Evolutionary conservation across 257 asterid species (phyloP).

Genomic region (Solanum verrucosum): DNA sequence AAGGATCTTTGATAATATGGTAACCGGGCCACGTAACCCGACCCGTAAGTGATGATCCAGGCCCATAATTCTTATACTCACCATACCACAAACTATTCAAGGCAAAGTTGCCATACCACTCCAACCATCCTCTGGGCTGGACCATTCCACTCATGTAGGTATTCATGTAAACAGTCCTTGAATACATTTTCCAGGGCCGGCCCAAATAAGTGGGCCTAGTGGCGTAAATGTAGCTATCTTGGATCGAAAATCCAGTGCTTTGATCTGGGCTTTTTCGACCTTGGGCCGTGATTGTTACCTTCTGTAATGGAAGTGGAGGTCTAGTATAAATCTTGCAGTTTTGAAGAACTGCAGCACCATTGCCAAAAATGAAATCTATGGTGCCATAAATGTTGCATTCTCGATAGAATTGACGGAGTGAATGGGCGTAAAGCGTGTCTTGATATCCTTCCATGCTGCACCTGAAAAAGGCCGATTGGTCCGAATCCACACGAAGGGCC

Average conservation of each 20-base stretch:
- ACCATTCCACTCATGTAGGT: constrained; percentile 79
- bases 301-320: constrained; percentile 66
- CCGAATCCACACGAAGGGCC: constrained; percentile 95
- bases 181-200: constrained; percentile 78
- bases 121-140: constrained; percentile 94
- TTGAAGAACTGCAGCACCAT: constrained; percentile 91
- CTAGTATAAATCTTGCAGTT: constrained; percentile 71
- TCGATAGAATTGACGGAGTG: constrained; percentile 93
- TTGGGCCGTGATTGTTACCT: constrained; percentile 91
- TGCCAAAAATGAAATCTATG: constrained; percentile 94
- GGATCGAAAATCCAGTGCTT: constrained; percentile 78
- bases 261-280: constrained; percentile 87
- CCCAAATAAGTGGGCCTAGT: constrained; percentile 74
- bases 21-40: constrained; percentile 80
- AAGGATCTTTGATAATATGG: constrained; percentile 51
- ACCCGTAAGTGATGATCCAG: constrained; percentile 55
- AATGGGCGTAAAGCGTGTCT: constrained; percentile 92
- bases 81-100: constrained; percentile 79
- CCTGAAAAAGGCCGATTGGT: constrained; percentile 87
- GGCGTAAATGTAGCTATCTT: constrained; percentile 63
- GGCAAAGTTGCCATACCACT: constrained; percentile 79
- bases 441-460: constrained; percentile 97
- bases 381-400: constrained; percentile 90
- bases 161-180: constrained; percentile 68
- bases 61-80: constrained; percentile 89